Base-by-base conservation (phyloP, 2,329 filamentous ascomycete species). In the Orbilia javanica region DNA sequence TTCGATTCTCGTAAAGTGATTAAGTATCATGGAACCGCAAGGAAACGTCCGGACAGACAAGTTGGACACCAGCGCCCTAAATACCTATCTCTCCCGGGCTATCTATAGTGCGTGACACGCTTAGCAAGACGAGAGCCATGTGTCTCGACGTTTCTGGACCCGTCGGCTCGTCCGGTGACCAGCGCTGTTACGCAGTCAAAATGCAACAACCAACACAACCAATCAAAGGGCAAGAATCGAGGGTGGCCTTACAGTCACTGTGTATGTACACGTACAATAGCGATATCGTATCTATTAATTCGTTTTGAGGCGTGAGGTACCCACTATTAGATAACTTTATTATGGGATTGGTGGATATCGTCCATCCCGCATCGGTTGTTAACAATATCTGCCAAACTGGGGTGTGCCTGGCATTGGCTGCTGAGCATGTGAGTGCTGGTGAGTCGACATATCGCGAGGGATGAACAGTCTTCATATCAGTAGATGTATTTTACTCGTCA, bases 181-280 rank as follows among this genome's bases (percentile, higher is more conserved):
- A 60, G 34, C 25, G 20, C 22, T 22, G 20, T 27, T 52, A 20
- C 48, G 48, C 18, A 15, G 18, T 15, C 46, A 31, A 31, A 53
- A 53, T 53, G 27, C 50, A 53, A 53, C 50, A 53, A 31, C 50
- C 50, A 53, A 53, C 50, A 53, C 50, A 53, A 20, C 46, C 46
- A 53, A 31, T 53, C 18, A 31, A 13, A 48, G 1, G 46, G 25
- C 11, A 8, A 1, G 2, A 25, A 4, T n/a, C n/a, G n/a, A 11
- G 20, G 44, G 13, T 22, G 13, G 44, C 44, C 18, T 20, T 48
- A 25, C 44, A 11, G 44, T 22, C 13, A 20, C 18, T 11, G 7
- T 20, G 7, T 20, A 25, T 46, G 42, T 18, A n/a, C n/a, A 18
- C 4, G 22, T 25, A n/a, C n/a, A n/a, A n/a, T 50, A 50, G 46